Conservation (phyloP, 495 filamentous ascomycete species). For the Penicillium subrubescens region DNA sequence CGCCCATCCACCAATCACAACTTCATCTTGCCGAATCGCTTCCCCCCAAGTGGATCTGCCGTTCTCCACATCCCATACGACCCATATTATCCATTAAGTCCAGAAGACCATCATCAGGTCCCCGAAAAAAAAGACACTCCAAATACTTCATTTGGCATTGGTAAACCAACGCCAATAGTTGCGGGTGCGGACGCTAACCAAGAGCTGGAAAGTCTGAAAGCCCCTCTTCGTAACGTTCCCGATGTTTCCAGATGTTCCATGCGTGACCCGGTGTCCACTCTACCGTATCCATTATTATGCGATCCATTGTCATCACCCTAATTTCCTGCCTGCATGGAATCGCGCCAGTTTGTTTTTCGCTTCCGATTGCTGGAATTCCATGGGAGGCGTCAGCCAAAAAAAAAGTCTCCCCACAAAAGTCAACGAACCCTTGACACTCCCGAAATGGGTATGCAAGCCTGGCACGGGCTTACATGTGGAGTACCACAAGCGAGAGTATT, state of each 20-base stretch:
- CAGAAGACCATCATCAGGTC: not conserved
- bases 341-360: not conserved
- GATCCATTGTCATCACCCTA: constrained; percentile 11
- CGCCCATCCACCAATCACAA: constrained; percentile 36
- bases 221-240: not conserved
- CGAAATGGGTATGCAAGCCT: not conserved
- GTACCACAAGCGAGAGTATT: not conserved
- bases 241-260: not conserved
- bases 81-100: no score
- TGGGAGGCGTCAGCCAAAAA: not conserved
- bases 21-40: constrained; percentile 39
- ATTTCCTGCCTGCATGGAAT: not conserved
- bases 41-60: constrained; percentile 2
- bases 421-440: not conserved
- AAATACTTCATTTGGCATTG: not conserved
- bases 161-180: not conserved
- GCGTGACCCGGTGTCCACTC: not conserved
- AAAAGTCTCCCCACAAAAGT: not conserved
- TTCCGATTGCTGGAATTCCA: constrained; percentile 11
- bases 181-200: not conserved
- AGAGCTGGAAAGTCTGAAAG: not conserved
- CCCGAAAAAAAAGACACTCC: not conserved
- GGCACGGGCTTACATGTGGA: not conserved
- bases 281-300: not conserved
- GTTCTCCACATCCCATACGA: no score